Conservation (phyloP, 768 basidiomycete genomes). For the Tubosaeta sp. region DNA sequence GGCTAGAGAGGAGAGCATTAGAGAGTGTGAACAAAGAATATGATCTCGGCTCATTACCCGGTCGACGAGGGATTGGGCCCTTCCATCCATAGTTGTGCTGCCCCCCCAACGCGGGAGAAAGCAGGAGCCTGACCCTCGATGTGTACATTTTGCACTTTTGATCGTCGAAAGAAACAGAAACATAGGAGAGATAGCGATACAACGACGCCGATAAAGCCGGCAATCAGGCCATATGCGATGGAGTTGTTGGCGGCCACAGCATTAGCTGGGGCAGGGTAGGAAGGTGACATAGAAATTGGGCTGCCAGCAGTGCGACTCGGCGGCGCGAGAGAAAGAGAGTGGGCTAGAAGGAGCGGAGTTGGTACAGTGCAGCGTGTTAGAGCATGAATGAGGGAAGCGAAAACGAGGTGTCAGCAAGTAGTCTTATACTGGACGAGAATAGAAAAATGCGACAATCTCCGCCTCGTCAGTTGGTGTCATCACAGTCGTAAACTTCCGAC, state of each 20-base stretch:
- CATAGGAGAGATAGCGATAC: conserved; percentile 35
- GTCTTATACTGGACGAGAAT: conserved; percentile 8
- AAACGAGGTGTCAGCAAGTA: background rate
- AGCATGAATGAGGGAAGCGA: conserved; percentile 3
- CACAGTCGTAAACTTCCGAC: too few relatives aligned
- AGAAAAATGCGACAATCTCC: background rate
- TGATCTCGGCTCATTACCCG: conserved; percentile 10
- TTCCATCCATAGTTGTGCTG: conserved; percentile 5
- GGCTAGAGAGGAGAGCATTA: conserved; percentile 35
- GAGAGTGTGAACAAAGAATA: background rate
- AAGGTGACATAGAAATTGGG: conserved; percentile 13
- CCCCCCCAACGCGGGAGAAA: conserved; percentile 31
- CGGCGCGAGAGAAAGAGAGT: conserved; percentile 8
- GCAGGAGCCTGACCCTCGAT: conserved; percentile 38
- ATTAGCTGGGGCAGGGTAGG: background rate
- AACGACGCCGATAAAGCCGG: conserved; percentile 2
- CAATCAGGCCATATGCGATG: conserved; percentile 46
- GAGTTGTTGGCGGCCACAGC: conserved; percentile 28
- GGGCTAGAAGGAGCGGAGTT: conserved; percentile 5
- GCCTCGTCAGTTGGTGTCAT: too few relatives aligned
- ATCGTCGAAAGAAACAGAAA: conserved; percentile 38
- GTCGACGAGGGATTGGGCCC: background rate
- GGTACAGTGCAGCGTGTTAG: background rate
- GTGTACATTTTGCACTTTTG: conserved; percentile 34
- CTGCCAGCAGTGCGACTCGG: background rate